Evolutionary conservation across 2,329 filamentous ascomycete genomes (phyloP).

Genomic region (Tetracladium maxilliforme): DNA sequence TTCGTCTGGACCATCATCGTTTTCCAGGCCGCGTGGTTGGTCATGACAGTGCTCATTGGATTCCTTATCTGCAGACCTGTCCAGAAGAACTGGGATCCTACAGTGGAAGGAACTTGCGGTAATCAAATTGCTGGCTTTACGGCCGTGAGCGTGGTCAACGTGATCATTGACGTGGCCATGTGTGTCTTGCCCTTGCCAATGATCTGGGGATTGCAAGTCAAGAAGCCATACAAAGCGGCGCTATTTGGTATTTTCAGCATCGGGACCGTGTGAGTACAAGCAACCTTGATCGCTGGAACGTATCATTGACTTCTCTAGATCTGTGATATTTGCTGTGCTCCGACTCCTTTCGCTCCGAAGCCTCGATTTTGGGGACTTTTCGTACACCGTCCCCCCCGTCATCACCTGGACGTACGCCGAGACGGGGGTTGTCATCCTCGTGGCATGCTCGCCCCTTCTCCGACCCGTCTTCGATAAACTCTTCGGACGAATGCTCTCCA

Average conservation of each 20-base stretch:
- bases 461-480: too few species aligned
- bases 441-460: slow-evolving; percentile 9
- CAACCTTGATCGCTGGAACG: neutral
- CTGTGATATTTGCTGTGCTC: slow-evolving; percentile 10
- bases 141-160: slow-evolving; percentile 25
- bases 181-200: slow-evolving; percentile 29
- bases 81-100: slow-evolving; percentile 10
- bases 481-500: too few species aligned
- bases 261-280: slow-evolving; percentile 22
- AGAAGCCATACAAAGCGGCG: slow-evolving; percentile 21
- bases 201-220: slow-evolving; percentile 28
- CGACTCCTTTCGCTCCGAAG: slow-evolving; percentile 10
- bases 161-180: slow-evolving; percentile 28
- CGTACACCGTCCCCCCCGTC: slow-evolving; percentile 8
- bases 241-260: slow-evolving; percentile 25
- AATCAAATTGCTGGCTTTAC: slow-evolving; percentile 21
- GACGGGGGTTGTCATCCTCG: slow-evolving; percentile 9
- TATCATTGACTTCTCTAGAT: slow-evolving; percentile 3
- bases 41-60: too few species aligned
- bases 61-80: slow-evolving; percentile 13
- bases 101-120: slow-evolving; percentile 16
- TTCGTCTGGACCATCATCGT: too few species aligned
- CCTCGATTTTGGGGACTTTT: slow-evolving; percentile 11
- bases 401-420: slow-evolving; percentile 9
- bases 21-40: too few species aligned